Percentiles rank a stretch among this genome's conserved stretches.
phyloP scores from a whole-genome alignment of 1,284 basidiomycete genomes.

The Ceratobasidium sp. region DNA sequence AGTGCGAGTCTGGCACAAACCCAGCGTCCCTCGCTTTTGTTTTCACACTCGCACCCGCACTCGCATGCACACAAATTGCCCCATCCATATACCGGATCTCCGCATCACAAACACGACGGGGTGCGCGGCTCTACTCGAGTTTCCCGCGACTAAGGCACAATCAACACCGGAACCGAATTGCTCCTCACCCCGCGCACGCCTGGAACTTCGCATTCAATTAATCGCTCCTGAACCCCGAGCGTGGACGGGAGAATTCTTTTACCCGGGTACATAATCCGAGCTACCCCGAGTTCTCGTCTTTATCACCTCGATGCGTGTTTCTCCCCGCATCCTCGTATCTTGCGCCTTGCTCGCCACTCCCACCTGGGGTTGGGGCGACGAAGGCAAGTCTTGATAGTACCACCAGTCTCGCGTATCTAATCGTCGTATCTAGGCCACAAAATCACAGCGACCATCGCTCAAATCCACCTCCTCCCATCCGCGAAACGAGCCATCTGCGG shows the following conservation, averaged over 20 bases:
- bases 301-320: too few species aligned
- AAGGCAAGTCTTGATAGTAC: neutral
- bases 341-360: neutral
- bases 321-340: too few species aligned
- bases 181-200: too few species aligned
- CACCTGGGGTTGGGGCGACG: neutral
- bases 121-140: too few species aligned
- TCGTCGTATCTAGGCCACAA: conserved; percentile 75
- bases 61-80: neutral
- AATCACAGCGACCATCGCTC: conserved; percentile 92
- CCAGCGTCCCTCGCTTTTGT: conserved; percentile 50
- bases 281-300: too few species aligned
- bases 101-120: conserved; percentile 38
- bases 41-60: conserved; percentile 4
- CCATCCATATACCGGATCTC: conserved; percentile 37
- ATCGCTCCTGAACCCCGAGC: too few species aligned
- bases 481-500: conserved; percentile 77
- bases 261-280: too few species aligned
- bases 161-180: too few species aligned
- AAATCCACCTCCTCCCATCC: conserved; percentile 86
- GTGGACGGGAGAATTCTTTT: too few species aligned
- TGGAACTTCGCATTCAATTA: too few species aligned
- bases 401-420: neutral
- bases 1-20: conserved; percentile 68
- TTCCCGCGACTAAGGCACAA: too few species aligned